Base-by-base conservation (phyloP, 345 rosid genomes). In the Lepidium didymum region DNA sequence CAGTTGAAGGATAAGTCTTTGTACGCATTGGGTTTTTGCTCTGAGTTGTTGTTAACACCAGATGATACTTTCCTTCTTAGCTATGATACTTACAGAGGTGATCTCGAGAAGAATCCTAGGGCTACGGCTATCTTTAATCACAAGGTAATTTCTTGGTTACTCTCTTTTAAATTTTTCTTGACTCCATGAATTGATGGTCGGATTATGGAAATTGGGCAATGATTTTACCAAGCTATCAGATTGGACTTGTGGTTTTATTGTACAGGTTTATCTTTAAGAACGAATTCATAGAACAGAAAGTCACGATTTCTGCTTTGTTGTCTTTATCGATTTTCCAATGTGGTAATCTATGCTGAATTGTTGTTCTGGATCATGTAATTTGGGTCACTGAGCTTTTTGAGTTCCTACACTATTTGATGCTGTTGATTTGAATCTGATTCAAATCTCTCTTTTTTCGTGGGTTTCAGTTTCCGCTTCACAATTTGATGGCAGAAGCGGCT, bases 91-190 rank as follows among this genome's bases (percentile, higher is more conserved):
- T 87, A 71, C 65, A 59, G 61, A 37, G 74, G 82, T 42, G 82
- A 74, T 44, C 49, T 64, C 53, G 13, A 69, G 4, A 58, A 67
- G 56, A 56, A 59, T 10, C 75, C 95, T 19, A 84, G 99, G 27
- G 84, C 79, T 80, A 94, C 85, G 73, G 95, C 95, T 34, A 81
- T 86, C 52, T 76, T 78, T 55, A 83, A 70, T 73, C 97, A 89
- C 73, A 45, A 87, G 95, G 99, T 75, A 68, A 34, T 49, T 62
- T 10, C 54, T 57, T 33, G 21, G 9, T 37, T 43, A 25, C 62
- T 45, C 31, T 46, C 50, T 53, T 61, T 47, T 21, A 2, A 0
- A 21, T 57, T 37, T 27, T 5, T 57, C 18, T 37, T 57, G 62
- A 19, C 16, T 21, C 18, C 38, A 7, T 56, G 19, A 10, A 12